A percentile compares a stretch with the other conserved stretches of the same genome.
Evolutionary conservation across 306 rosid genomes (phyloP).

Genomic region (Vigna radiata): DNA sequence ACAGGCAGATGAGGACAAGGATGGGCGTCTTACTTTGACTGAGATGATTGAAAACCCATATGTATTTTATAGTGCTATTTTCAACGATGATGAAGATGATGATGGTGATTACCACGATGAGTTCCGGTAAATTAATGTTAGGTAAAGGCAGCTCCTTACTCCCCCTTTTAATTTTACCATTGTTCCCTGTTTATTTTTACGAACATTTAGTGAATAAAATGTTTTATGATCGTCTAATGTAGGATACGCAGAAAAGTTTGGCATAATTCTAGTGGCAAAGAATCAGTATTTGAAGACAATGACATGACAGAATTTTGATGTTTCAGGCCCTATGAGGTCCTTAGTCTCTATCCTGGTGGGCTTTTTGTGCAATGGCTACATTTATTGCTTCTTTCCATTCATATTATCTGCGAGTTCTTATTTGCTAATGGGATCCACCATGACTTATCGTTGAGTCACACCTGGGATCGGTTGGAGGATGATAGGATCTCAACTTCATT

Average conservation of each 20-base stretch:
- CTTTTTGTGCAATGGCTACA: slow-evolving; percentile 31
- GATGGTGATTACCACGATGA: slow-evolving; percentile 72
- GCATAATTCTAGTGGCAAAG: slow-evolving; percentile 29
- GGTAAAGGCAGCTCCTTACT: slow-evolving; percentile 43
- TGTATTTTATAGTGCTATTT: slow-evolving; percentile 92
- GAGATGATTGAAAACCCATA: slow-evolving; percentile 98
- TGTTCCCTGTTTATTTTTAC: slow-evolving; percentile 19
- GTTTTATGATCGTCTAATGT: slow-evolving; percentile 38
- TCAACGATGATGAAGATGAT: slow-evolving; percentile 85
- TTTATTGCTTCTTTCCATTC: slow-evolving; percentile 47
- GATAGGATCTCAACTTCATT: slow-evolving; percentile 39
- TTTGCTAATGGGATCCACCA: slow-evolving; percentile 45
- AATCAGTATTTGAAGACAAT: slow-evolving; percentile 35
- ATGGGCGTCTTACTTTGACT: slow-evolving; percentile 76
- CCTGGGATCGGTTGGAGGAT: slow-evolving; percentile 42
- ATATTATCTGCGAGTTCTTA: slow-evolving; percentile 41
- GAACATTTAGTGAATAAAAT: slow-evolving; percentile 1
- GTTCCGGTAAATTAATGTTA: slow-evolving; percentile 69
- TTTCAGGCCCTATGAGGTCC: slow-evolving; percentile 38
- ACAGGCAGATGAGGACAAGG: slow-evolving; percentile 94
- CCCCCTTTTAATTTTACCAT: slow-evolving; percentile 18
- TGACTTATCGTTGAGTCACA: slow-evolving; percentile 39
- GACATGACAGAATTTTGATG: slow-evolving; percentile 33
- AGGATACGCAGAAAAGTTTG: slow-evolving; percentile 49
- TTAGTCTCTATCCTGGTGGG: slow-evolving; percentile 41